These are phyloP conservation scores for Sophora flavescens DNA, from an alignment of 306 rosid species.

Conservation along the genomic window DNA sequence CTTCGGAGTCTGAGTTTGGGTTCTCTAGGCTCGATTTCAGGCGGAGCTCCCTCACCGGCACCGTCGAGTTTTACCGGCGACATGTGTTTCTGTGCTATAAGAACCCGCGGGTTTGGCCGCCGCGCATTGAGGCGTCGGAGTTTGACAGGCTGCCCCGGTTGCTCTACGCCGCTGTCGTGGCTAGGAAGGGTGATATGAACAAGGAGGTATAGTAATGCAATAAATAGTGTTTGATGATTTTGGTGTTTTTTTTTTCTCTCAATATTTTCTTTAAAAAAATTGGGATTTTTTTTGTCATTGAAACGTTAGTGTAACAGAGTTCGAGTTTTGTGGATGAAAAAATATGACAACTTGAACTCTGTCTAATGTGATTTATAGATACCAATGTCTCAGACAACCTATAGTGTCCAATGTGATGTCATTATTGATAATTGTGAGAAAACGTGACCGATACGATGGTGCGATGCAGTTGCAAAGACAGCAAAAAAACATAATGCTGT, in stretches of 20 bases:
- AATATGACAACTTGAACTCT: too few species aligned
- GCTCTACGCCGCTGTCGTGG: slow-evolving; percentile 68
- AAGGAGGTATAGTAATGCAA: slow-evolving; percentile 50
- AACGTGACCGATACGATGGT: too few species aligned
- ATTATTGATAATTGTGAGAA: too few species aligned
- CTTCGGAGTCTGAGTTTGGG: slow-evolving; percentile 59
- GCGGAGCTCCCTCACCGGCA: slow-evolving; percentile 57
- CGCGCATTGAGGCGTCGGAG: slow-evolving; percentile 73
- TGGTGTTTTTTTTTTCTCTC: too few species aligned
- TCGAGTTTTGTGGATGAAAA: too few species aligned
- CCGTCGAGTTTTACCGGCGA: slow-evolving; percentile 68
- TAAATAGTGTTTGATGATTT: too few species aligned
- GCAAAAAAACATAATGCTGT: too few species aligned
- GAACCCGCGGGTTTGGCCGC: slow-evolving; percentile 73
- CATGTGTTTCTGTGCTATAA: slow-evolving; percentile 77
- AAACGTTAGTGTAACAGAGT: too few species aligned
- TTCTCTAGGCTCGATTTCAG: slow-evolving; percentile 59
- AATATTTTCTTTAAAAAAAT: not conserved
- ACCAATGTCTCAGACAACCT: too few species aligned
- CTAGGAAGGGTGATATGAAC: slow-evolving; percentile 65
- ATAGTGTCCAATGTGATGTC: too few species aligned
- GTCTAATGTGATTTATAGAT: too few species aligned
- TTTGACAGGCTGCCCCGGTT: slow-evolving; percentile 76
- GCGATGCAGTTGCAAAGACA: too few species aligned
- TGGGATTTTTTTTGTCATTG: not conserved